A percentile compares a stretch with the other conserved stretches of the same genome.
These are phyloP conservation scores for Withania somnifera DNA, from an alignment of 305 asterid genomes.

Conservation along the genomic window DNA sequence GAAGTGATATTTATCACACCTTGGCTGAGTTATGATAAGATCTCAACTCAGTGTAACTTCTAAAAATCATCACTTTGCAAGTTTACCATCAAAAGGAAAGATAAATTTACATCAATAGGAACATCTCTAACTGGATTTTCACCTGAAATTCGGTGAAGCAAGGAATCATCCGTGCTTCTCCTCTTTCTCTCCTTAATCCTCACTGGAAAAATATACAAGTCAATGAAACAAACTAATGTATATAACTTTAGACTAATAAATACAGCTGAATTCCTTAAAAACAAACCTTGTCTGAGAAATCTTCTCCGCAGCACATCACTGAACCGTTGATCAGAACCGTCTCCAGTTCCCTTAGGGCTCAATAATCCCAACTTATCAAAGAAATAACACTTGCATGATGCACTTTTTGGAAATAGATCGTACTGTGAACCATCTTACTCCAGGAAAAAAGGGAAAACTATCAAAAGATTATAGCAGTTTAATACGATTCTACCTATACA, in stretches of 20 bases:
- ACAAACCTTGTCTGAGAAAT: slow-evolving; percentile 86
- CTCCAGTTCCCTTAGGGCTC: slow-evolving; percentile 22
- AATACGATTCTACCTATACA: background rate
- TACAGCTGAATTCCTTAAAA: background rate
- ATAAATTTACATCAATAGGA: background rate
- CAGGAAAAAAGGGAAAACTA: background rate
- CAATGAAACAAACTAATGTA: background rate
- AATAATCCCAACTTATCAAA: slow-evolving; percentile 58
- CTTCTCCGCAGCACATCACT: slow-evolving; percentile 71
- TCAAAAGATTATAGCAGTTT: background rate
- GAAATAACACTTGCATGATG: slow-evolving; percentile 89
- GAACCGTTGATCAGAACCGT: slow-evolving; percentile 28
- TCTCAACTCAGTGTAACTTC: background rate
- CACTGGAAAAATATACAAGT: slow-evolving; percentile 30
- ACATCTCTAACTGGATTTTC: slow-evolving; percentile 6
- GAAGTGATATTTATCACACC: background rate
- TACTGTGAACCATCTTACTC: slow-evolving; percentile 54
- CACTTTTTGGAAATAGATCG: slow-evolving; percentile 61
- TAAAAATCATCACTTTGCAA: background rate
- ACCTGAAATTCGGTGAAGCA: slow-evolving; percentile 40
- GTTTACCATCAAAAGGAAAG: background rate
- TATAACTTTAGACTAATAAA: background rate
- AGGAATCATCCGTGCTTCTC: slow-evolving; percentile 35
- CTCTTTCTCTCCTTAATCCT: slow-evolving; percentile 57
- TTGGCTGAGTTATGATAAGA: background rate